Evolutionary conservation across 1,284 basidiomycete species (phyloP).

Genomic region (Peniophora sp.): DNA sequence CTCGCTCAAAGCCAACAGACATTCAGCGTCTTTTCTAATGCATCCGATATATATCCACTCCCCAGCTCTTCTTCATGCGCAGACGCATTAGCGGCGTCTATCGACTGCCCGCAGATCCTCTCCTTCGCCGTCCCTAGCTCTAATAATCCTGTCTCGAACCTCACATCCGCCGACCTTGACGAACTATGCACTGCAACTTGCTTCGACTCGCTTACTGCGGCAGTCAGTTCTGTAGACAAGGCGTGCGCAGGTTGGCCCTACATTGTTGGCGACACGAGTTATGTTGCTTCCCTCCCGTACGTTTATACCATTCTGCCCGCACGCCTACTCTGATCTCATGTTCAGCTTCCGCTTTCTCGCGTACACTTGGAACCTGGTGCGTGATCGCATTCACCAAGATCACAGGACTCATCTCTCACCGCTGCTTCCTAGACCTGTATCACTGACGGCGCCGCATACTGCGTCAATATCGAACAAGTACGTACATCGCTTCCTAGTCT

Average conservation of each 20-base stretch:
- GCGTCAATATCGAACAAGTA: constrained; percentile 5
- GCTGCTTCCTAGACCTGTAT: neutral
- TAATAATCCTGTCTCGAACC: constrained; percentile 3
- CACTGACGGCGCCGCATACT: constrained; percentile 3
- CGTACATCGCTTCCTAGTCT: neutral
- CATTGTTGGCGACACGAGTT: constrained; percentile 7
- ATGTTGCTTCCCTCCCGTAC: constrained; percentile 5
- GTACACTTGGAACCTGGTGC: no score
- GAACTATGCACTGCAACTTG: neutral
- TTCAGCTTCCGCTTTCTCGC: no score
- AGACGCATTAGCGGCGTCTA: constrained; percentile 4
- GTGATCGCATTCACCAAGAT: no score
- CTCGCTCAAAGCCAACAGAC: neutral
- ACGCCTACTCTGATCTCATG: no score
- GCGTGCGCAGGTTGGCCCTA: constrained; percentile 7
- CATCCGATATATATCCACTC: constrained; percentile 7
- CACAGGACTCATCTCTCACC: no score
- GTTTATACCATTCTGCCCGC: no score
- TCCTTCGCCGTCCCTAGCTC: constrained; percentile 4
- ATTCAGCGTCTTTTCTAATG: constrained; percentile 1
- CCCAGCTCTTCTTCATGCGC: constrained; percentile 3
- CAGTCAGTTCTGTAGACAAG: constrained; percentile 1
- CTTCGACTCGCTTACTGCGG: neutral
- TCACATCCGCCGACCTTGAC: constrained; percentile 5
- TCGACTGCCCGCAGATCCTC: constrained; percentile 3